phyloP scores from a whole-genome alignment of 106 monocot genomes.

The Dendrobium nobile region DNA sequence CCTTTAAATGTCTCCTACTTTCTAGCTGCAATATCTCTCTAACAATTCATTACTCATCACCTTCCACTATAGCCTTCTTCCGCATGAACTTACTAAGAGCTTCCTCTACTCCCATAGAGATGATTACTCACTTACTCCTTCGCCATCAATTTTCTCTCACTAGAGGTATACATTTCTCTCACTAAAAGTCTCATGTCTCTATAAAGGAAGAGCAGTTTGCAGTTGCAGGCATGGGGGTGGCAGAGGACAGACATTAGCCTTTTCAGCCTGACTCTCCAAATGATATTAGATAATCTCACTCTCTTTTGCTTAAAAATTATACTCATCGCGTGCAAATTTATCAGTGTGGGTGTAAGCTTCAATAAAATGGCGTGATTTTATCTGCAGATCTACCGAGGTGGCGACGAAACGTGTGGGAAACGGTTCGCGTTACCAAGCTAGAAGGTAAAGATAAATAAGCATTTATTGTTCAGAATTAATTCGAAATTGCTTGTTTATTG shows the following conservation, averaged over 20 bases:
- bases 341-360: no score
- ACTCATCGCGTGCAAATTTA: neutral
- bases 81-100: neutral
- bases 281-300: neutral
- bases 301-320: neutral
- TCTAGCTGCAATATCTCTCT: no score
- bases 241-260: neutral
- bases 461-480: no score
- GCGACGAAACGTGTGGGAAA: neutral
- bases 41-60: no score
- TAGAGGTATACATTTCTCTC: neutral
- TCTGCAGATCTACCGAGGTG: conserved; percentile 4
- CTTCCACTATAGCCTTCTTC: neutral
- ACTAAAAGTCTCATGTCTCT: neutral
- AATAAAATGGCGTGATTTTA: neutral
- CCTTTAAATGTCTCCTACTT: neutral
- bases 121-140: neutral
- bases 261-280: neutral
- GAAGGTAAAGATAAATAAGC: no score
- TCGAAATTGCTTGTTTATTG: no score
- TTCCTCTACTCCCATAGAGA: neutral
- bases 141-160: neutral
- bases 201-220: conserved; percentile 3
- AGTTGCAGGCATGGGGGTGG: conserved; percentile 8
- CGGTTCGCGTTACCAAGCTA: no score